A percentile compares a stretch with the other conserved stretches of the same genome.
Evolutionary conservation across 2,329 filamentous ascomycete genomes (phyloP).

Genomic region (Podosphaera fusca): DNA sequence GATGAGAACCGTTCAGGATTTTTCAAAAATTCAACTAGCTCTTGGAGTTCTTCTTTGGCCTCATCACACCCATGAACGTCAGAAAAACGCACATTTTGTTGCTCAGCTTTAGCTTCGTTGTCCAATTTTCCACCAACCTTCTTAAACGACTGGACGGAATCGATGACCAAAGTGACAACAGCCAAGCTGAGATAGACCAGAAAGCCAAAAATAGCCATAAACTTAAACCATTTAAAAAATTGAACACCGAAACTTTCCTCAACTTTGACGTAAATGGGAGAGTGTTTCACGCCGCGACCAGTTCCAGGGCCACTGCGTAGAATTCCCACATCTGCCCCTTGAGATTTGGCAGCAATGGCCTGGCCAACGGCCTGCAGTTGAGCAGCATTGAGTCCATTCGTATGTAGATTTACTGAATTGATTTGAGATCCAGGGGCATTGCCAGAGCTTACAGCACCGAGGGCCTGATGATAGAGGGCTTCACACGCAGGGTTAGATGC

Average conservation of each 20-base stretch:
- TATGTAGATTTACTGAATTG: slow-evolving; percentile 8
- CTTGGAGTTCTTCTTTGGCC: slow-evolving; percentile 91
- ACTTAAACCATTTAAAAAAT: slow-evolving; percentile 83
- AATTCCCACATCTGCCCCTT: slow-evolving; percentile 38
- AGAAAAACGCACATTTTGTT: slow-evolving; percentile 72
- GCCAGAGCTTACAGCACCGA: slow-evolving; percentile 33
- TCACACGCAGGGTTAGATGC: slow-evolving; percentile 61
- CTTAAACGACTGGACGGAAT: slow-evolving; percentile 57
- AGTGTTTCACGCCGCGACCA: slow-evolving; percentile 48
- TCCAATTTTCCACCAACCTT: slow-evolving; percentile 47
- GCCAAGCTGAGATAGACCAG: slow-evolving; percentile 61
- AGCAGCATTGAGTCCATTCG: slow-evolving; percentile 26
- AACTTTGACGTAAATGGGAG: slow-evolving; percentile 86
- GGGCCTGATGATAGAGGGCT: slow-evolving; percentile 52
- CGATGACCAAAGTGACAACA: slow-evolving; percentile 58
- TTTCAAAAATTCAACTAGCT: slow-evolving; percentile 87
- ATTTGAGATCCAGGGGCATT: slow-evolving; percentile 4
- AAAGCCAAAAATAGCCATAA: slow-evolving; percentile 55
- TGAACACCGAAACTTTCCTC: slow-evolving; percentile 63
- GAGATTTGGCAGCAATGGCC: slow-evolving; percentile 50
- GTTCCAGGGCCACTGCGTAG: slow-evolving; percentile 21
- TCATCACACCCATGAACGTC: slow-evolving; percentile 97
- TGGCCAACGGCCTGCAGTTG: slow-evolving; percentile 62
- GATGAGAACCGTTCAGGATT: slow-evolving; percentile 84
- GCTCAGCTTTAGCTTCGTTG: slow-evolving; percentile 75